A percentile compares a stretch with the other conserved stretches of the same genome.
These are phyloP conservation scores for Aegle marmelos DNA, from an alignment of 345 rosid species.

Conservation along the genomic window DNA sequence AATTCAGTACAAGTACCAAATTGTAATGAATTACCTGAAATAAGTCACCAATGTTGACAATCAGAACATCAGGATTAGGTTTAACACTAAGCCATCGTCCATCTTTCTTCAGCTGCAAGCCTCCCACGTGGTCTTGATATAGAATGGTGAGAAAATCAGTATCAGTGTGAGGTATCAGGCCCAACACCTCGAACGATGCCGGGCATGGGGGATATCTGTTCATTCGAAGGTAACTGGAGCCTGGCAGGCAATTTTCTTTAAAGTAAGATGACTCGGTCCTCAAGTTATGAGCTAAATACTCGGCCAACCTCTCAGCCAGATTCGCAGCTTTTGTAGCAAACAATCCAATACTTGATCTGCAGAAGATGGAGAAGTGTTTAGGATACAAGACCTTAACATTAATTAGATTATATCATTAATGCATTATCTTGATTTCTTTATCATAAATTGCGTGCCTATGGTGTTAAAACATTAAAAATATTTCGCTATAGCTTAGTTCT, in stretches of 20 bases:
- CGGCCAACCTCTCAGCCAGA: constrained; percentile 47
- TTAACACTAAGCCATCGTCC: constrained; percentile 62
- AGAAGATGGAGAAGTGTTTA: background rate
- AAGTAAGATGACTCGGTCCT: constrained; percentile 41
- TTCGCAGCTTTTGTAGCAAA: constrained; percentile 31
- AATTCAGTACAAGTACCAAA: background rate
- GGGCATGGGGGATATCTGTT: constrained; percentile 84
- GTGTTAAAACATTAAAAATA: too few species aligned
- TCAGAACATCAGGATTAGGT: constrained; percentile 56
- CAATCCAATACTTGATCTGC: constrained; percentile 40
- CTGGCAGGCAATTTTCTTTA: constrained; percentile 33
- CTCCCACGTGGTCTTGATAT: constrained; percentile 60
- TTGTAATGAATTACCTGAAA: constrained; percentile 49
- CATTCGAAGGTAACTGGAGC: constrained; percentile 50
- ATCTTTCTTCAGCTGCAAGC: constrained; percentile 54
- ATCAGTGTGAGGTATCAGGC: constrained; percentile 81
- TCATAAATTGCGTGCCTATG: too few species aligned
- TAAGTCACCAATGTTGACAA: constrained; percentile 71
- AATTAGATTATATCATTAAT: too few species aligned
- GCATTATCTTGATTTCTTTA: too few species aligned
- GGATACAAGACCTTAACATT: background rate
- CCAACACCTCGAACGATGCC: constrained; percentile 42
- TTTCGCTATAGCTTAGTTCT: too few species aligned
- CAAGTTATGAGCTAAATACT: constrained; percentile 39
- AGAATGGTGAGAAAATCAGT: constrained; percentile 60